Percentiles rank a stretch among this genome's conserved stretches.
These are phyloP conservation scores for Hyparrhenia diplandra DNA, from an alignment of 176 grass and related monocot species.

Conservation along the genomic window DNA sequence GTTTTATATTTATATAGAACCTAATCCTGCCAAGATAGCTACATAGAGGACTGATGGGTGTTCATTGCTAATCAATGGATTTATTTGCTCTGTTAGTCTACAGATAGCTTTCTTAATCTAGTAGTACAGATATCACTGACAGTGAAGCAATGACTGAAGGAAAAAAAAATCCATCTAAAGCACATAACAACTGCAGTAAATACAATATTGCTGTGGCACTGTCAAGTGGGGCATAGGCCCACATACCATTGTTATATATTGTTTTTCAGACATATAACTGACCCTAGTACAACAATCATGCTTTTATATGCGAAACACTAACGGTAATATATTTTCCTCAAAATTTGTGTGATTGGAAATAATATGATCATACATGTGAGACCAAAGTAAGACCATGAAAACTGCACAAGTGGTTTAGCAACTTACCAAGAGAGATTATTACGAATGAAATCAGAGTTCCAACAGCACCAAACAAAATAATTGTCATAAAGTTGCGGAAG, in stretches of 20 bases:
- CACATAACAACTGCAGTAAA: not conserved
- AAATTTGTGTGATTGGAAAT: not conserved
- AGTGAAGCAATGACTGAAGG: not conserved
- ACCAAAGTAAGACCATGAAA: not conserved
- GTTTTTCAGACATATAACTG: not conserved
- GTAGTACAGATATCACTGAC: not conserved
- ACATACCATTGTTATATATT: not conserved
- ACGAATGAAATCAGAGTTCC: constrained; percentile 93
- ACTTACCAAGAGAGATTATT: constrained; percentile 77
- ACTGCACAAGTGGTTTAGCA: constrained; percentile 8
- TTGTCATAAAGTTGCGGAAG: constrained; percentile 90
- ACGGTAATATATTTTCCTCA: not conserved
- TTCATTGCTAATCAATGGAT: not conserved
- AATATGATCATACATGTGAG: not conserved
- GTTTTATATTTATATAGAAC: constrained; percentile 17
- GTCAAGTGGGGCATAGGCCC: not conserved
- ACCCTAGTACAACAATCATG: not conserved
- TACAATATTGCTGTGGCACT: not conserved
- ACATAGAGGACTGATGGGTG: not conserved
- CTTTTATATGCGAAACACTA: not conserved
- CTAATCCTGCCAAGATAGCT: not conserved
- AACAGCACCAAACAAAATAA: constrained; percentile 81
- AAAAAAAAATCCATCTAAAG: not conserved
- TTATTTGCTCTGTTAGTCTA: not conserved
- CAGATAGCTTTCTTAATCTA: not conserved